These are phyloP conservation scores for Cocos nucifera DNA, from an alignment of 176 grass and related monocot genomes.

Conservation along the genomic window DNA sequence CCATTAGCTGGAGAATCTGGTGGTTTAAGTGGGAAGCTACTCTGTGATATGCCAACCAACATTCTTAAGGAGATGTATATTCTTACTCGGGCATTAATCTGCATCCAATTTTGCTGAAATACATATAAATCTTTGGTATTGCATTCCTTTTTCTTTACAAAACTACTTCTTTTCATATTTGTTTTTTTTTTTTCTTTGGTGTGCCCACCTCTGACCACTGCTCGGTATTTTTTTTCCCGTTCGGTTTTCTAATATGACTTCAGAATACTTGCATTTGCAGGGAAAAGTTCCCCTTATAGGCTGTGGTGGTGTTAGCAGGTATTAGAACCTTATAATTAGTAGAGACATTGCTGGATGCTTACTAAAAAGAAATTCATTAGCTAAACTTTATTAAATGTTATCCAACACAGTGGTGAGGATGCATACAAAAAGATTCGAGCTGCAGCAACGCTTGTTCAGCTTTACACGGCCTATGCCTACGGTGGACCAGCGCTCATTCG, in stretches of 20 bases:
- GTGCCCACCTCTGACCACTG: too few relatives aligned
- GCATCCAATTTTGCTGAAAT: constrained; percentile 14
- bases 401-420: constrained; percentile 62
- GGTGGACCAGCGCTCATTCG: constrained; percentile 80
- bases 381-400: constrained; percentile 9
- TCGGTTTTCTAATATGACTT: too few relatives aligned
- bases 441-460: constrained; percentile 84
- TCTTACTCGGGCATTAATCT: constrained; percentile 54
- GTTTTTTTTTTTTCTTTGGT: too few relatives aligned
- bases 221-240: too few relatives aligned
- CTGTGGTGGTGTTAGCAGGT: constrained; percentile 88
- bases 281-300: constrained; percentile 90
- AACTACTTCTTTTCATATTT: too few relatives aligned
- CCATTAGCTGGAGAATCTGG: constrained; percentile 65
- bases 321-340: constrained; percentile 1
- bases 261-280: constrained; percentile 31
- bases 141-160: too few relatives aligned
- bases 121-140: too few relatives aligned
- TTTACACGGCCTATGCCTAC: constrained; percentile 87
- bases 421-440: constrained; percentile 96
- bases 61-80: constrained; percentile 90
- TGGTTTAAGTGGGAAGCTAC: constrained; percentile 94
- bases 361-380: constrained; percentile 7
- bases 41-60: constrained; percentile 74
- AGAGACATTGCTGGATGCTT: too few relatives aligned